Evolutionary conservation across 805 yeast genomes (phyloP).

Genomic region (Candida ficus): DNA sequence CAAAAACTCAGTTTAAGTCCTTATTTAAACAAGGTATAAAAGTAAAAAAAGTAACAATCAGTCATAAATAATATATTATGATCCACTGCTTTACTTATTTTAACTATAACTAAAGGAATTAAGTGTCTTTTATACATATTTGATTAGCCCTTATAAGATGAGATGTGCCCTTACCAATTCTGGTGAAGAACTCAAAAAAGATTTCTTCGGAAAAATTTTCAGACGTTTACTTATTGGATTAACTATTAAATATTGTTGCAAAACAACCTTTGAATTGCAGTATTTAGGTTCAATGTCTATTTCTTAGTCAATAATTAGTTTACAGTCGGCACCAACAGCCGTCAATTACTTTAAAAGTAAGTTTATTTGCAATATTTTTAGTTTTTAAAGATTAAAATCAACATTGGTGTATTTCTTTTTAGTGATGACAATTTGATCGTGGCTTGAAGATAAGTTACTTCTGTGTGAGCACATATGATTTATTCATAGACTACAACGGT

Average conservation of each 20-base stretch:
- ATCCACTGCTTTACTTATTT: too few species aligned
- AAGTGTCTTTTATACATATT: too few species aligned
- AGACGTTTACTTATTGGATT: not conserved
- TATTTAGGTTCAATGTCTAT: slow-evolving; percentile 1
- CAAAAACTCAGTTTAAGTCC: too few species aligned
- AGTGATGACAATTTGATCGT: slow-evolving; percentile 30
- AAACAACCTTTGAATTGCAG: not conserved
- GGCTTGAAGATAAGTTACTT: slow-evolving; percentile 41
- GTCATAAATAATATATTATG: too few species aligned
- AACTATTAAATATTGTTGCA: not conserved
- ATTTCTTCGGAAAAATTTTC: not conserved
- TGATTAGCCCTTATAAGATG: too few species aligned
- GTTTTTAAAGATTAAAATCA: too few species aligned
- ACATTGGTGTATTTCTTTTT: slow-evolving; percentile 1
- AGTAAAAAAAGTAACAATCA: too few species aligned
- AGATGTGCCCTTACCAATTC: too few species aligned
- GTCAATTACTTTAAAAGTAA: not conserved
- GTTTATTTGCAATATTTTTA: too few species aligned
- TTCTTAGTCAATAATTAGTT: not conserved
- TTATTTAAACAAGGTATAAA: too few species aligned
- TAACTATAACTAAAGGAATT: too few species aligned
- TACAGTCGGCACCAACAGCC: slow-evolving; percentile 1
- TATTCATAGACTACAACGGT: slow-evolving; percentile 97
- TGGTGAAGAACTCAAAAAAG: not conserved
- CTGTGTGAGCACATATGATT: slow-evolving; percentile 69